phyloP scores from a whole-genome alignment of 345 rosid species.

The Laguncularia racemosa region DNA sequence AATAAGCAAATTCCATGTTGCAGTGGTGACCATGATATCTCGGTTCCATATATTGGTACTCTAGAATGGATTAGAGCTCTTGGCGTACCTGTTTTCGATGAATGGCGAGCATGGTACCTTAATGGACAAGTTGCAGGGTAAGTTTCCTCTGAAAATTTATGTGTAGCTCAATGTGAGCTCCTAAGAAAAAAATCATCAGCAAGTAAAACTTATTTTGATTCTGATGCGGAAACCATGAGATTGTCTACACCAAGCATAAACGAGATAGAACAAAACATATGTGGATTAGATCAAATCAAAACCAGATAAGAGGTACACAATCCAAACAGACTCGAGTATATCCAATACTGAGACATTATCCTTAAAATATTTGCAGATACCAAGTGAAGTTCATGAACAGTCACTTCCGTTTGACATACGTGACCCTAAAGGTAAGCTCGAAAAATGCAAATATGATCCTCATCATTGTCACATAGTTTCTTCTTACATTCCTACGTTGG shows the following conservation, averaged over 20 bases:
- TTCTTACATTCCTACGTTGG: neutral
- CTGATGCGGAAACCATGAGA: too few relatives aligned
- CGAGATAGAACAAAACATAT: too few relatives aligned
- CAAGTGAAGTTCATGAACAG: constrained; percentile 28
- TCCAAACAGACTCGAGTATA: too few relatives aligned
- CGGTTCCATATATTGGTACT: constrained; percentile 23
- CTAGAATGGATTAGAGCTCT: constrained; percentile 25
- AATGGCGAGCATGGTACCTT: constrained; percentile 27
- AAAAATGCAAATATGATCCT: neutral
- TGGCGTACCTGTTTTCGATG: constrained; percentile 15
- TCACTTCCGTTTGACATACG: constrained; percentile 25
- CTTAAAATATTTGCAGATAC: constrained; percentile 12
- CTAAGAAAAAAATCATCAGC: too few relatives aligned
- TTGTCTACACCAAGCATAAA: too few relatives aligned
- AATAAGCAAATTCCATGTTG: neutral
- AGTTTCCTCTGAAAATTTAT: neutral
- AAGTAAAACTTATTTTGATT: too few relatives aligned
- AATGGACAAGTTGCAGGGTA: constrained; percentile 36
- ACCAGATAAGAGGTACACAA: neutral
- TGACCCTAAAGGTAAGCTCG: constrained; percentile 23
- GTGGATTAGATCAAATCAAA: too few relatives aligned
- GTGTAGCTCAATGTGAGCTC: neutral
- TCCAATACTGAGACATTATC: neutral
- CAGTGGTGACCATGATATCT: constrained; percentile 34
- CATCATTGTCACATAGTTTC: neutral